Evolutionary conservation across 306 rosid species (phyloP).

Genomic region (Acmispon strigosus): DNA sequence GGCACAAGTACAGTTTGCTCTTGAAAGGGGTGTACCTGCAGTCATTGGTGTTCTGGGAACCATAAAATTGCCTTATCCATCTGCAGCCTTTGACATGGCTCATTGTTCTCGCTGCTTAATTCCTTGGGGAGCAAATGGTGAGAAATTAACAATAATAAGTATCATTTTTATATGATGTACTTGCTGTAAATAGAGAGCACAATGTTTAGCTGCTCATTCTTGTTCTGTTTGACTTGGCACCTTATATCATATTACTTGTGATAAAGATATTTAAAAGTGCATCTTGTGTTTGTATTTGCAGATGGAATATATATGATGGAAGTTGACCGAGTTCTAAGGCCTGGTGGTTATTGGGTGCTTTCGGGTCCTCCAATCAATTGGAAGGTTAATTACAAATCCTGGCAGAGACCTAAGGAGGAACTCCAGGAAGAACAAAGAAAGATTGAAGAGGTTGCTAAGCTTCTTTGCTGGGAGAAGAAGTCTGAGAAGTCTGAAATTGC

Average conservation of each 20-base stretch:
- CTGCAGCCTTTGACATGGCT: conserved; percentile 96
- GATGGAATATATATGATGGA: conserved; percentile 88
- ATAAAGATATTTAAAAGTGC: conserved; percentile 3
- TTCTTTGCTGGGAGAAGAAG: conserved; percentile 97
- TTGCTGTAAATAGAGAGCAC: conserved; percentile 3
- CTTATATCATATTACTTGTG: neutral
- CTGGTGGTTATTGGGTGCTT: conserved; percentile 98
- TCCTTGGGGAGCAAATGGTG: conserved; percentile 92
- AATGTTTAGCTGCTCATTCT: neutral
- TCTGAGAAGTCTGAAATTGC: conserved; percentile 78
- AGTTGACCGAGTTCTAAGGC: conserved; percentile 94
- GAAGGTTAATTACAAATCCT: conserved; percentile 67
- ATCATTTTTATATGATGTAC: neutral
- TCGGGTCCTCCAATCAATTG: conserved; percentile 97
- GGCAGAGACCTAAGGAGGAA: conserved; percentile 88
- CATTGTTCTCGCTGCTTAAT: conserved; percentile 98
- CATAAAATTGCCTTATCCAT: conserved; percentile 82
- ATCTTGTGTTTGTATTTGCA: conserved; percentile 31
- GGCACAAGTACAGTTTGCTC: conserved; percentile 98
- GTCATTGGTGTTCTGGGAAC: conserved; percentile 92
- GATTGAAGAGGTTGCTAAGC: conserved; percentile 75
- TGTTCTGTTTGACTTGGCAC: conserved; percentile 18
- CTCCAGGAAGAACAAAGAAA: conserved; percentile 78
- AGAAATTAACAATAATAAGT: conserved; percentile 18
- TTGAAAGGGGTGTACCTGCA: conserved; percentile 94